phyloP scores from a whole-genome alignment of 371 early-diverging fungal genomes.

The Circinella umbellata region DNA sequence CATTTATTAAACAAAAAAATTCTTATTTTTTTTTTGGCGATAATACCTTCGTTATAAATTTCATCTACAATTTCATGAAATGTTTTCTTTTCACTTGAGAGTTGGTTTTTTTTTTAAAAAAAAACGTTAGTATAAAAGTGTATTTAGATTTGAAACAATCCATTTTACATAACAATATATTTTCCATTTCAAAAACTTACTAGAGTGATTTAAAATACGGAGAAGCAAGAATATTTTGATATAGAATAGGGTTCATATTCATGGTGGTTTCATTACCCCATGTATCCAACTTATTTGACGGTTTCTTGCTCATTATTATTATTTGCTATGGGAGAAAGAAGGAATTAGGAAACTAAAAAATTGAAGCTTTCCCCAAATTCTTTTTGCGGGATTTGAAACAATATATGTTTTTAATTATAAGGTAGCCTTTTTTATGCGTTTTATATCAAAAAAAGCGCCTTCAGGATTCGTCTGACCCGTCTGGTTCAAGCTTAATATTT shows the following conservation, averaged over 20 bases:
- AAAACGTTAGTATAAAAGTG: neutral
- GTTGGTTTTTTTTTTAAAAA: neutral
- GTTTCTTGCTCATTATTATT: slow-evolving; percentile 42
- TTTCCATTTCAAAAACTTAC: slow-evolving; percentile 45
- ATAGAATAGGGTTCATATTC: slow-evolving; percentile 83
- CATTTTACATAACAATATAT: no score
- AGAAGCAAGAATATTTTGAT: slow-evolving; percentile 73
- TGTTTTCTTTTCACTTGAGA: slow-evolving; percentile 68
- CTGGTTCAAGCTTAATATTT: no score
- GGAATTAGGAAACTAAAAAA: neutral
- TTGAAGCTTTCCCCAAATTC: no score
- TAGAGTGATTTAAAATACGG: slow-evolving; percentile 72
- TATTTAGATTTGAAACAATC: no score
- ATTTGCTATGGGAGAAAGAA: neutral
- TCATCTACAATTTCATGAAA: slow-evolving; percentile 88
- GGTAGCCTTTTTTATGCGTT: no score
- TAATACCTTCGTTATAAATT: slow-evolving; percentile 74
- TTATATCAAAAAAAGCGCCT: no score
- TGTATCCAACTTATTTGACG: slow-evolving; percentile 68
- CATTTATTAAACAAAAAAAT: slow-evolving; percentile 11
- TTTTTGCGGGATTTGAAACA: no score
- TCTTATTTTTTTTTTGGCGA: neutral
- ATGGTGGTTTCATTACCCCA: slow-evolving; percentile 82
- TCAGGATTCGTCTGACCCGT: no score
- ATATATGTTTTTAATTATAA: no score